phyloP scores from a whole-genome alignment of 768 basidiomycete genomes.

The Pholiota molesta region DNA sequence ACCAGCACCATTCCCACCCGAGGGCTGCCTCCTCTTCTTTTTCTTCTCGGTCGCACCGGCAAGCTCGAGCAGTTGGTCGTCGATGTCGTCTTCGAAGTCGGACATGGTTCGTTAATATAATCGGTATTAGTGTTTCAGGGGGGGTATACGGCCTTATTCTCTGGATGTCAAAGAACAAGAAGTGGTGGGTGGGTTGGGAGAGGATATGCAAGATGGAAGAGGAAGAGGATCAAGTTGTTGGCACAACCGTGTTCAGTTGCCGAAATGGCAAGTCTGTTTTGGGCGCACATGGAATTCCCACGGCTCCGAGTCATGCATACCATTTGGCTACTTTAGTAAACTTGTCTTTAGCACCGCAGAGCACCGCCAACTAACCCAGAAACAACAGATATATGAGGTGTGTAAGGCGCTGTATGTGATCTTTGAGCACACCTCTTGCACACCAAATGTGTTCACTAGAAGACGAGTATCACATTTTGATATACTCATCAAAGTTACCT shows the following conservation, averaged over 20 bases:
- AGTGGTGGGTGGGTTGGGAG: neutral
- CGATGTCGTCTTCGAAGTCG: slow-evolving; percentile 50
- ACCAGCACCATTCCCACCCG: slow-evolving; percentile 21
- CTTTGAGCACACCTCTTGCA: neutral
- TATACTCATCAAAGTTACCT: neutral
- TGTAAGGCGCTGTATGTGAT: neutral
- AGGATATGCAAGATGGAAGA: neutral
- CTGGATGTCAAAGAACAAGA: neutral
- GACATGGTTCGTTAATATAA: slow-evolving; percentile 37
- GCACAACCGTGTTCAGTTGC: neutral
- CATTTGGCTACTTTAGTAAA: no score
- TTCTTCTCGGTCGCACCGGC: slow-evolving; percentile 74
- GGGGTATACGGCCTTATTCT: neutral
- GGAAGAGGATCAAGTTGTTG: neutral
- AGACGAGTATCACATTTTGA: neutral
- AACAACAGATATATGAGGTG: no score
- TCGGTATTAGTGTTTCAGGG: neutral
- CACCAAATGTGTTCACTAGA: neutral
- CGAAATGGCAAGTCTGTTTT: neutral
- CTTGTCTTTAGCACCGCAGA: no score
- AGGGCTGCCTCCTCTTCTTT: slow-evolving; percentile 56
- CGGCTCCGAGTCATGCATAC: no score
- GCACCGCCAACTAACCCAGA: no score
- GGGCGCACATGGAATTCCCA: neutral
- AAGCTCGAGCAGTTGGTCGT: slow-evolving; percentile 81